phyloP scores from a whole-genome alignment of 163 green algal species.

The Scenedesmus sp. region DNA sequence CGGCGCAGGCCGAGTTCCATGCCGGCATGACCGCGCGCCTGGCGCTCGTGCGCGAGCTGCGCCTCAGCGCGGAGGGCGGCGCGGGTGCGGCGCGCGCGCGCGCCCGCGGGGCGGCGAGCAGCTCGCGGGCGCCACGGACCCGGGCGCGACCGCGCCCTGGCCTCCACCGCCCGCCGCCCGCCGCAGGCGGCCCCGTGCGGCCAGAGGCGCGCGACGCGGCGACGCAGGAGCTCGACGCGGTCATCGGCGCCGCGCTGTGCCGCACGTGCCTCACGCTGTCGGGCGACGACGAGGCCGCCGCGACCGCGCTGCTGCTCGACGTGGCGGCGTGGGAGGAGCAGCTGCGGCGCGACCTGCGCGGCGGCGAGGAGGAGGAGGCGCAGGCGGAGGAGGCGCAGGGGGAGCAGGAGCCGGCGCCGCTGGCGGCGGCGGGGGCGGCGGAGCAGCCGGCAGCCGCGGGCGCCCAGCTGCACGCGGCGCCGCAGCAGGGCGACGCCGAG shows the following conservation, averaged over 20 bases:
- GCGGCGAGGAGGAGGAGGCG: conserved; percentile 20
- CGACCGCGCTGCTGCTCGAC: conserved; percentile 18
- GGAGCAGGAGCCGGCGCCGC: not conserved
- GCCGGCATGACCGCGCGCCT: conserved; percentile 61
- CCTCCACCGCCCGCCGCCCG: not conserved
- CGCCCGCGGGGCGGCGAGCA: not conserved
- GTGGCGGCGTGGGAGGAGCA: conserved; percentile 21
- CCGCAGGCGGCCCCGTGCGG: conserved; percentile 14
- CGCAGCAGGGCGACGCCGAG: not conserved
- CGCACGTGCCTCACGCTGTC: conserved; percentile 43
- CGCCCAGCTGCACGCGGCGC: not conserved
- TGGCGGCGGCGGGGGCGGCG: too few relatives aligned
- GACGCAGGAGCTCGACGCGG: conserved; percentile 49
- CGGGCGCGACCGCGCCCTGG: too few relatives aligned
- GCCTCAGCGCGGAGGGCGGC: conserved; percentile 30
- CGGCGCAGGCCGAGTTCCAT: conserved; percentile 79
- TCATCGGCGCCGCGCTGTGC: conserved; percentile 47
- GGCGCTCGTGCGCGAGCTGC: conserved; percentile 73
- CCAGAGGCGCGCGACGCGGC: conserved; percentile 39
- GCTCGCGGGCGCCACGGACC: not conserved
- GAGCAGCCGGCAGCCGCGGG: too few relatives aligned
- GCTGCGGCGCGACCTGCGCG: conserved; percentile 16
- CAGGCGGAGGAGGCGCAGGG: not conserved
- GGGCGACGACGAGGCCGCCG: conserved; percentile 24
- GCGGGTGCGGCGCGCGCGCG: not conserved